phyloP scores from a whole-genome alignment of 345 rosid genomes.

The Limnanthes douglasii region DNA sequence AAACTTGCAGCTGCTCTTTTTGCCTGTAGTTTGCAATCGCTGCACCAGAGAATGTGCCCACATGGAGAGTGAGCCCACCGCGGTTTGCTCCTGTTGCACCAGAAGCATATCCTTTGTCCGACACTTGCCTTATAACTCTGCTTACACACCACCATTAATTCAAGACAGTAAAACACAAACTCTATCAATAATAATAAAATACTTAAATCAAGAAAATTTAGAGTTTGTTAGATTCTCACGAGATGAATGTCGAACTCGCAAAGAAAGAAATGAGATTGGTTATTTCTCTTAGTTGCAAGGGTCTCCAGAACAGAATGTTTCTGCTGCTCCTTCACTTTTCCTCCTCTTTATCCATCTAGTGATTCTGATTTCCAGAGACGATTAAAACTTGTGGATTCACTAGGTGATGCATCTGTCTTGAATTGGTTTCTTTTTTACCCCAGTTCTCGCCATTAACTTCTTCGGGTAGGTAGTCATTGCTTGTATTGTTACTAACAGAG shows the following conservation, averaged over 20 bases:
- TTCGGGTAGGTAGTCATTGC: too few species aligned
- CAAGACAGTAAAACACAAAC: neutral
- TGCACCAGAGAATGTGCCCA: slow-evolving; percentile 64
- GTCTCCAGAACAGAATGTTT: slow-evolving; percentile 43
- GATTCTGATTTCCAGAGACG: too few species aligned
- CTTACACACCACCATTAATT: neutral
- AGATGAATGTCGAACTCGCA: slow-evolving; percentile 60
- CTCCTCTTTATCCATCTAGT: too few species aligned
- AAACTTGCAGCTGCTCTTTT: slow-evolving; percentile 11
- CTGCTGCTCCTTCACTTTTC: too few species aligned
- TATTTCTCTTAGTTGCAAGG: slow-evolving; percentile 30
- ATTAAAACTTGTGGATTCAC: too few species aligned
- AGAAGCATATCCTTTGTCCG: slow-evolving; percentile 35
- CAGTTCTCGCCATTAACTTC: too few species aligned
- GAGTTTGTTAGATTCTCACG: slow-evolving; percentile 23
- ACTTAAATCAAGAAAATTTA: too few species aligned
- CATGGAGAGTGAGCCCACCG: slow-evolving; percentile 64
- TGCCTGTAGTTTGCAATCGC: slow-evolving; percentile 28
- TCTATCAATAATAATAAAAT: neutral
- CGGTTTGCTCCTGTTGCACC: slow-evolving; percentile 33
- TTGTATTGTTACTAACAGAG: too few species aligned
- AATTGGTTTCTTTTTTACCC: too few species aligned
- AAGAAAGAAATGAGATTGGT: slow-evolving; percentile 32
- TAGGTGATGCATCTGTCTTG: too few species aligned
- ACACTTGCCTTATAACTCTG: slow-evolving; percentile 32